phyloP scores from a whole-genome alignment of 352 stramenopile species.

The Globisporangium nodosum region DNA sequence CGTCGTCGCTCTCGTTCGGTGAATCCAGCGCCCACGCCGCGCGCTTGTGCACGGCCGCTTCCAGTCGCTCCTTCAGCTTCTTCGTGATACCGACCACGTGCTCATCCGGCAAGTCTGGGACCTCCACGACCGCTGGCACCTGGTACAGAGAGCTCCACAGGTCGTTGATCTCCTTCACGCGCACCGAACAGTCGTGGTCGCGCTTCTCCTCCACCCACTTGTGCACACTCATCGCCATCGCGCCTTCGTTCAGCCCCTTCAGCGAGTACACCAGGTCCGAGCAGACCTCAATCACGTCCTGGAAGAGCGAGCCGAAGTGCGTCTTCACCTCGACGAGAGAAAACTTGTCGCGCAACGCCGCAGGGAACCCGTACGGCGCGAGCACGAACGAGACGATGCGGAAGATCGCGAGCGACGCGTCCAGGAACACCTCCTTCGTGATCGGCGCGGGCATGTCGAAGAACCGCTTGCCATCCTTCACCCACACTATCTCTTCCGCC shows the following conservation, averaged over 20 bases:
- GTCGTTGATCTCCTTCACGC: conserved; percentile 77
- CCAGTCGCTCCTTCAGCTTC: conserved; percentile 37
- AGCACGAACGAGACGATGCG: conserved; percentile 77
- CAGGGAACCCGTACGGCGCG: conserved; percentile 71
- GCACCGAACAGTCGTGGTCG: conserved; percentile 57
- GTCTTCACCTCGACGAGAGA: conserved; percentile 71
- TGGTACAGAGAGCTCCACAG: conserved; percentile 59
- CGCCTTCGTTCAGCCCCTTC: conserved; percentile 65
- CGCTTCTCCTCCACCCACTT: conserved; percentile 77
- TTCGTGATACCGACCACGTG: conserved; percentile 39
- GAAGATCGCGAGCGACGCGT: conserved; percentile 62
- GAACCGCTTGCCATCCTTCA: conserved; percentile 49
- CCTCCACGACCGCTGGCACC: conserved; percentile 60
- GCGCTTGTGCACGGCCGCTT: conserved; percentile 38
- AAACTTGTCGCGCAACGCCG: conserved; percentile 43
- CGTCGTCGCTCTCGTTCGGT: neutral
- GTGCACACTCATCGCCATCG: conserved; percentile 86
- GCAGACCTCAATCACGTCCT: conserved; percentile 82
- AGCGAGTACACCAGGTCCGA: conserved; percentile 82
- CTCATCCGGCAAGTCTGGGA: conserved; percentile 45
- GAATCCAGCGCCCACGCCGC: conserved; percentile 56
- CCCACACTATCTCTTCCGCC: conserved; percentile 43
- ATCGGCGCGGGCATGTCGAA: conserved; percentile 80
- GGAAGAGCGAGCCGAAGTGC: conserved; percentile 66
- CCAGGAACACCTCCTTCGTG: conserved; percentile 60